Percentiles rank a stretch among this genome's conserved stretches.
Conservation (phyloP, 2,329 filamentous ascomycete genomes). For the Hymenotorrendiella dingleyae region DNA sequence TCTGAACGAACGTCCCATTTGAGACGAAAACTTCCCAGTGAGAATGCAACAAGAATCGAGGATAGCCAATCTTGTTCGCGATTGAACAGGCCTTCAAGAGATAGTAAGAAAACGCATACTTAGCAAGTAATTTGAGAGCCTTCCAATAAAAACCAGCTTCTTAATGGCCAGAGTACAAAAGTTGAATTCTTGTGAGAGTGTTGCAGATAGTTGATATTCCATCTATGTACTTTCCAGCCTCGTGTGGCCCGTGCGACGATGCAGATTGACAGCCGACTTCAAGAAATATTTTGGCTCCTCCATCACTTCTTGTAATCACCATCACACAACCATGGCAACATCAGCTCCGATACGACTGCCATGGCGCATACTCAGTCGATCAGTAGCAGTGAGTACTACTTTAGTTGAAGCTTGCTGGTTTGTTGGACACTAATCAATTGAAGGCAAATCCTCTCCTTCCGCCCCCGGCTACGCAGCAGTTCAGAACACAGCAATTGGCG, state of each 20-base stretch:
- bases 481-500: conserved; percentile 5
- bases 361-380: conserved; percentile 18
- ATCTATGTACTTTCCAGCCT: too few species aligned
- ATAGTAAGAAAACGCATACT: too few species aligned
- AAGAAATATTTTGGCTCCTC: conserved; percentile 14
- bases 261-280: not conserved
- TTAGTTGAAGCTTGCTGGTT: not conserved
- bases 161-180: too few species aligned
- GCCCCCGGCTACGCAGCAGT: conserved; percentile 6
- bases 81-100: too few species aligned
- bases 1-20: too few species aligned
- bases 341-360: conserved; percentile 22
- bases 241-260: not conserved
- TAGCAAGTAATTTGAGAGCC: too few species aligned
- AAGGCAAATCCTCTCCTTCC: conserved; percentile 15
- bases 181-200: too few species aligned
- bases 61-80: too few species aligned
- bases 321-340: conserved; percentile 20
- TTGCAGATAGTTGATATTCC: too few species aligned
- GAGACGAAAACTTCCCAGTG: too few species aligned
- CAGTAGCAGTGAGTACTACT: conserved; percentile 11
- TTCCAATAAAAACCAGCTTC: too few species aligned
- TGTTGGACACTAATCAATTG: conserved; percentile 8
- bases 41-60: too few species aligned
- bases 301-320: not conserved